Evolutionary conservation across 1,284 basidiomycete genomes (phyloP), one percentile per base, ranked within the genome.

Genomic region (Salmacisia buchloeana): DNA sequence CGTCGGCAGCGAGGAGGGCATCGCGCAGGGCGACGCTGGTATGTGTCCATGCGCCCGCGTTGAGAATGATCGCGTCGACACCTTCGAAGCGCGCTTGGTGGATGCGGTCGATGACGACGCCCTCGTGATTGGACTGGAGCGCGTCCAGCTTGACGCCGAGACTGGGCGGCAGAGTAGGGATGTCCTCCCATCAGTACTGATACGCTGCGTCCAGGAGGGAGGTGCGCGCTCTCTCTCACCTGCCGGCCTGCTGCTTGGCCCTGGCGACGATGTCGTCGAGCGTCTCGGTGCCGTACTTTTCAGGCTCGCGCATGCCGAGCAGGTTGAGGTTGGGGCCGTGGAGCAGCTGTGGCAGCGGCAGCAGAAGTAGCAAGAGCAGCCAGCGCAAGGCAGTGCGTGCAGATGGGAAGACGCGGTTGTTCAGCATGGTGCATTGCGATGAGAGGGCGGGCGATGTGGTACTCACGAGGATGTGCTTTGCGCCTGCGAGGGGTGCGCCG

Each of bases 261-360:
- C 49, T 49, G 25, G 2, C 18, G 15, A 63, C 61, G 36, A 73
- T 52, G 56, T 80, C 79, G n/a, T 67, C 62, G 7, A 81, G 69
- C 6, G 80, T 81, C 25, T 71, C 70, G 21, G 60, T 61, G 33
- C 80, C 80, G 67, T 81, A 81, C 31, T 63, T 71, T 54, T 79
- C 69, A 3, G 80, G 80, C 67, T 81, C 80, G 13, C 80, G 61
- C 18, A 74, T 78, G 9, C 80, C 80, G 13, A 81, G 69, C 2
- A 81, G 66, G 66, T 81, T 81, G 23, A 81, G 69, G 57, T 81
- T 81, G 13, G 80, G 80, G 5, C 80, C 80, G 62, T 72, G 63
- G 58, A 73, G 61, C n/a, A 71, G 59, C 41, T 74, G 59, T 35
- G 71, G 34, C 29, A 29, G 18, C 31, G 25, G 27, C 7, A 13